Conservation (phyloP, 2,329 filamentous ascomycete genomes). For the Botrytis sinoallii region DNA sequence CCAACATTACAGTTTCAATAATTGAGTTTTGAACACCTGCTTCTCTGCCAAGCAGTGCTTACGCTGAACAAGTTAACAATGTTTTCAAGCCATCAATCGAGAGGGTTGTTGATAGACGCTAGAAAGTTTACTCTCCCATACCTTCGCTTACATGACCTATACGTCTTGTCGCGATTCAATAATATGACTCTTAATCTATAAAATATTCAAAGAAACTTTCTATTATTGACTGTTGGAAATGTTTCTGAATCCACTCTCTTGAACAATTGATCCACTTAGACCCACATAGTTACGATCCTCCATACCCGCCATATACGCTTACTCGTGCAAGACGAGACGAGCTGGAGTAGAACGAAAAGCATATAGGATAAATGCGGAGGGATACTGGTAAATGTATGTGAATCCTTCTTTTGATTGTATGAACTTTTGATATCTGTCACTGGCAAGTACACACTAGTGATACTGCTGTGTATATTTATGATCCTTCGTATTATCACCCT, state of each 20-base stretch:
- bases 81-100: neutral
- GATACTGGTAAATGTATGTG: neutral
- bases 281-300: neutral
- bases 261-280: neutral
- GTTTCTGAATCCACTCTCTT: neutral
- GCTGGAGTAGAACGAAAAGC: neutral
- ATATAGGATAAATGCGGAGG: neutral
- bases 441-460: neutral
- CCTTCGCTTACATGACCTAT: neutral
- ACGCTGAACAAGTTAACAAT: neutral
- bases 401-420: neutral
- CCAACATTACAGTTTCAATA: neutral
- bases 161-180: neutral
- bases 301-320: no score
- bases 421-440: neutral
- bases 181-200: neutral
- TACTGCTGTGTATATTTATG: neutral
- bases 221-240: neutral
- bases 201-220: neutral
- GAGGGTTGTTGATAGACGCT: no score
- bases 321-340: neutral
- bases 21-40: neutral
- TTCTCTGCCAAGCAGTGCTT: neutral
- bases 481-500: neutral
- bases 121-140: neutral